A percentile compares a stretch with the other conserved stretches of the same genome.
Evolutionary conservation across 1,284 basidiomycete genomes (phyloP).

Genomic region (Phellinidium pouzarii): DNA sequence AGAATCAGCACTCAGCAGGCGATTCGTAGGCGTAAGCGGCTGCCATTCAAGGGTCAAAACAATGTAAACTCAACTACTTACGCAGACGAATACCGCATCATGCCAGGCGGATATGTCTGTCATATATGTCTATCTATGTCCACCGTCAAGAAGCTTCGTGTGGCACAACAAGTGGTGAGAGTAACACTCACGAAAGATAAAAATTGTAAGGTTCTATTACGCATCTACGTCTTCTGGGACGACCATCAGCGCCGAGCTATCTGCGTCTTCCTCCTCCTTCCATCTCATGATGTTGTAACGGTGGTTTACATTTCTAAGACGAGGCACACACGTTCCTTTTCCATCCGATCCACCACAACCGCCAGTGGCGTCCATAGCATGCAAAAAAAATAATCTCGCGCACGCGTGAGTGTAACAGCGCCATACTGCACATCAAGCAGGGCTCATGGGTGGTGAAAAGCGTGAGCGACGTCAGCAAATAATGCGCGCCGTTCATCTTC

Average conservation of each 20-base stretch:
- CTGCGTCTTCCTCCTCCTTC: conserved; percentile 29
- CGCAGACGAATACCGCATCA: too few relatives aligned
- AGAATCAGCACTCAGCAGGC: too few relatives aligned
- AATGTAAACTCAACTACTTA: too few relatives aligned
- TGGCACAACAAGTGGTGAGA: not conserved
- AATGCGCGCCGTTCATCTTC: conserved; percentile 59
- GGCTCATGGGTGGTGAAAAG: conserved; percentile 92
- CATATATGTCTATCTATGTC: not conserved
- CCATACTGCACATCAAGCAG: conserved; percentile 95
- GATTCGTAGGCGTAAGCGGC: too few relatives aligned
- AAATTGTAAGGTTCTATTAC: not conserved
- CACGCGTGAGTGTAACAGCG: conserved; percentile 84
- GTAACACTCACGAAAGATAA: not conserved
- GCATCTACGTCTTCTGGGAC: conserved; percentile 11
- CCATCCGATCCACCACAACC: conserved; percentile 58
- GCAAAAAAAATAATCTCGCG: conserved; percentile 74
- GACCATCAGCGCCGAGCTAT: not conserved
- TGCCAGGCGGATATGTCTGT: too few relatives aligned
- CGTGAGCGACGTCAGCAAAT: conserved; percentile 76
- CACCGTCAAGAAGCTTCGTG: not conserved
- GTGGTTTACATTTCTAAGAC: conserved; percentile 77
- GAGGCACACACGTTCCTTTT: conserved; percentile 53
- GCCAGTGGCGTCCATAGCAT: conserved; percentile 65
- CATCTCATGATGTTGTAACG: conserved; percentile 66
- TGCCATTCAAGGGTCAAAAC: too few relatives aligned